Base-by-base conservation (phyloP, 176 grass and related monocot species). In the Triticum monococcum region DNA sequence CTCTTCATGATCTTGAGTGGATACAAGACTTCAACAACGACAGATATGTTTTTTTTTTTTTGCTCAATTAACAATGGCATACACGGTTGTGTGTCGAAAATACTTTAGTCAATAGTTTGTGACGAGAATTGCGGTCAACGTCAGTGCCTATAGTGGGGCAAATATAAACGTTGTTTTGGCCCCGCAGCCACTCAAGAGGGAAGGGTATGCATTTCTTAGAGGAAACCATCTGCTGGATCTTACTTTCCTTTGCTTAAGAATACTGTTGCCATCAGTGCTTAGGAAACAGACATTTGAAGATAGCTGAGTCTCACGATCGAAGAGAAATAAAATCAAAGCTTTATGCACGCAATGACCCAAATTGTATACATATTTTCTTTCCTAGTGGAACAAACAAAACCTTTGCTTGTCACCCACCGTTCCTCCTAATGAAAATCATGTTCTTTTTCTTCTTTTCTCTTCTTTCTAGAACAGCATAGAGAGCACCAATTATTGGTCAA, bases 201-300 rank as follows among this genome's bases (percentile, higher is more conserved):
- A 75, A 77, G 83, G 78, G 31, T 24, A 64, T 25, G 45, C 67
- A 61, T 87, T 91, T 91, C 81, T 87, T 90, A 67, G 25, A 67
- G 32, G 43, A 79, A 67, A 90, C 59, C 74, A 7, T 69, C 24
- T 68, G 66, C 10, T 67, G 7, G 72, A 48, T 75, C 66, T 76
- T 41, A 38, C 80, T 87, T 84, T 87, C 60, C 25, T 22, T 90
- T 84, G 85, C 80, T 87, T 87, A 79, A 87, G 57, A 68, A 68
- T 84, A 80, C 32, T 83, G 74, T 18, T 79, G 24, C 43, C 24
- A 84, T 87, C 74, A 25, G 33, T 83, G 54, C 17, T 81, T 20
- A 60, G 35, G 82, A 60, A 86, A 75, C 46, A 79, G 57, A 37
- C 75, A 68, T 75, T 91, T 35, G 41, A 90, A 75, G 89, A 75